Evolutionary conservation across 495 filamentous ascomycete genomes (phyloP).

Genomic region (Lasiosphaeriaceae sp.): DNA sequence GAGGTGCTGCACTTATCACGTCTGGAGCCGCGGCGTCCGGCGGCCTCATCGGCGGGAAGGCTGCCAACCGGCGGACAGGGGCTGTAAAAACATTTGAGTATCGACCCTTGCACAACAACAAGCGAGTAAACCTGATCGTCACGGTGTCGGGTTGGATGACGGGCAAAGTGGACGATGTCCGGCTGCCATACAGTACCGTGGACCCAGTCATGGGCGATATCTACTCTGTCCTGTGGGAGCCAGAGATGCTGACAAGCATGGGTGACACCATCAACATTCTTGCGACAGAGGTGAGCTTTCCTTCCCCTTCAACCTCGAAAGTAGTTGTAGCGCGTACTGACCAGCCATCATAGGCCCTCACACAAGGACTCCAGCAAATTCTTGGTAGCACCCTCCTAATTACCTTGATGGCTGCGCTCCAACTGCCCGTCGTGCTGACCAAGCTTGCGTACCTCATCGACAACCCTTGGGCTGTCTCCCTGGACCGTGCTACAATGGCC

Average conservation of each 20-base stretch:
- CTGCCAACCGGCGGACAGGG: conserved; percentile 81
- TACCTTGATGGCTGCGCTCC: conserved; percentile 87
- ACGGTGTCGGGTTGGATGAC: conserved; percentile 98
- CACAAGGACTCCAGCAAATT: conserved; percentile 93
- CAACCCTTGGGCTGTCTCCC: conserved; percentile 94
- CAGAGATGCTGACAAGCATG: conserved; percentile 95
- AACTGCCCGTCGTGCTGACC: conserved; percentile 84
- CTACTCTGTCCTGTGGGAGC: conserved; percentile 97
- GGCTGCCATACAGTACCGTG: conserved; percentile 90
- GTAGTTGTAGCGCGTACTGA: conserved; percentile 7
- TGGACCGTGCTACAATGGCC: conserved; percentile 80
- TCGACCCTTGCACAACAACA: conserved; percentile 93
- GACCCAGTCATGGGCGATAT: conserved; percentile 98
- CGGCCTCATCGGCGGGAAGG: conserved; percentile 75
- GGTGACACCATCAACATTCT: conserved; percentile 98
- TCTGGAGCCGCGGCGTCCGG: conserved; percentile 84
- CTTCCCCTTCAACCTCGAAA: conserved; percentile 1
- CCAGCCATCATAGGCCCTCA: conserved; percentile 63
- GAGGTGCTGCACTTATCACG: conserved; percentile 90
- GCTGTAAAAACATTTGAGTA: conserved; percentile 97
- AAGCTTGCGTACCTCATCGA: conserved; percentile 97
- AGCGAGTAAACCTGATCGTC: conserved; percentile 92
- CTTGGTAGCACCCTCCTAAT: conserved; percentile 87
- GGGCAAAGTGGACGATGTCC: conserved; percentile 93
- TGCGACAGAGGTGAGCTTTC: conserved; percentile 76